Evolutionary conservation across 2,329 filamentous ascomycete genomes (phyloP), one percentile per base, ranked within the genome.

Genomic region (Ophiosphaerella korrae): DNA sequence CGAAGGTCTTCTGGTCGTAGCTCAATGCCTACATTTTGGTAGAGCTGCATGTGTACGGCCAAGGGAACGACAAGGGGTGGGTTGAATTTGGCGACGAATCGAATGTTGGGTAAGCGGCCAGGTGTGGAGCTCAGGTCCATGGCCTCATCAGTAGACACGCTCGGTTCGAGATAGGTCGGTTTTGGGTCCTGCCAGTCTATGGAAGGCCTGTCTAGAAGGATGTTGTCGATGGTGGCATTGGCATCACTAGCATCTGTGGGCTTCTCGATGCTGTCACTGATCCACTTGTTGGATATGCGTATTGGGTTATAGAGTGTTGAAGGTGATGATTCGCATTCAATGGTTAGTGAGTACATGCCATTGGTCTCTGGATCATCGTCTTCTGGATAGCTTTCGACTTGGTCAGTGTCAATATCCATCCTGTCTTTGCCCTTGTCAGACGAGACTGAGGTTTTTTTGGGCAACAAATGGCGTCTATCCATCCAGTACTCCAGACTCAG

Each of bases 401-500:
- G 41, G 7, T 46, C 46, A 4, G 53, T 55, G 42, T 74, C 70
- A 14, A 74, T 23, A 7, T 75, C 68, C 67, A 74, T 73, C n/a
- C 64, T 63, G 34, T 63, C 62, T 26, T 66, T 77, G 14, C 73
- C 68, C 29, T 76, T 71, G 14, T 73, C 40, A 73, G 70, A 40
- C 60, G 70, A 2, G 68, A 42, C 26, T 13, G 47, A 36, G 39
- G 58, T 49, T 7, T 51, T 49, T 29, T 50, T 58, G 4, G 57
- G 50, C 26, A 68, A 73, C 13, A 84, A 70, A 40, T 82, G 77
- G 40, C 83, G 79, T 48, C 79, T 77, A 60, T 87, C 81, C 70
- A 84, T 87, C 90, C 90, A 94, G 70, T 93, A 95, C 57, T 91
- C 87, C 34, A 94, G 63, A 42, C 83, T 84, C 48, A 93, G 75